A percentile compares a stretch with the other conserved stretches of the same genome.
Conservation (phyloP, 345 rosid species). For the Brassica carinata region DNA sequence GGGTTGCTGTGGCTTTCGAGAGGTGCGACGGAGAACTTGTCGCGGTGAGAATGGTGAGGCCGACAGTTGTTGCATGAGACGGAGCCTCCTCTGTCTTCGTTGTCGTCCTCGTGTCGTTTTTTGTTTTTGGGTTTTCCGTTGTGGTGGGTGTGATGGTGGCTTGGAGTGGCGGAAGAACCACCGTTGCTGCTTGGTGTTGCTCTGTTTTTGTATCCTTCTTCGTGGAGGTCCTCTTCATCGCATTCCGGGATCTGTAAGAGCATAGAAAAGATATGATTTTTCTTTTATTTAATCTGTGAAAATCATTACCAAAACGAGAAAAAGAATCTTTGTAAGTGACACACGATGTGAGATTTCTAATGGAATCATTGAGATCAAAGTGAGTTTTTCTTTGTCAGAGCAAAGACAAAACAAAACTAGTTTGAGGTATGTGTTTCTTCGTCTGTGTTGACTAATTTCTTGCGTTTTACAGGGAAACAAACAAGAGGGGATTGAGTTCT, state of each 20-base stretch:
- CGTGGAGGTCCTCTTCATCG: constrained; percentile 52
- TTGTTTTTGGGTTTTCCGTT: constrained; percentile 45
- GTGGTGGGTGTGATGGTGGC: constrained; percentile 55
- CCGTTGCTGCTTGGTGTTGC: constrained; percentile 43
- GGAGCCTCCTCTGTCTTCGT: constrained; percentile 41
- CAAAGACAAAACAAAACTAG: constrained; percentile 22
- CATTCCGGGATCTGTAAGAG: constrained; percentile 81
- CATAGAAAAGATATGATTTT: neutral
- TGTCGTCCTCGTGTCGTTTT: constrained; percentile 46
- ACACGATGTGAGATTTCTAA: neutral
- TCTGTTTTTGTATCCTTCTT: constrained; percentile 42
- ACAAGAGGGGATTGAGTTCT: neutral
- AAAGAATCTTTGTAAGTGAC: neutral
- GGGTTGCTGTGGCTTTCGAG: constrained; percentile 61
- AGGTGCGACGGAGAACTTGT: constrained; percentile 82
- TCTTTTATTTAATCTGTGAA: neutral
- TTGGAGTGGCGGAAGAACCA: constrained; percentile 44
- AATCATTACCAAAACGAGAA: neutral
- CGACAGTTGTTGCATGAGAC: constrained; percentile 92
- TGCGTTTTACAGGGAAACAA: constrained; percentile 12
- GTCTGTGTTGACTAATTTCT: neutral
- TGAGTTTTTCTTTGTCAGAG: neutral
- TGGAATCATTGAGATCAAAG: constrained; percentile 29
- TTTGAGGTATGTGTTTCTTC: constrained; percentile 11
- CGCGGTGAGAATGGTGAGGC: constrained; percentile 64